These are phyloP conservation scores for Botryotinia narcissicola DNA, from an alignment of 2,329 filamentous ascomycete genomes.

Conservation along the genomic window DNA sequence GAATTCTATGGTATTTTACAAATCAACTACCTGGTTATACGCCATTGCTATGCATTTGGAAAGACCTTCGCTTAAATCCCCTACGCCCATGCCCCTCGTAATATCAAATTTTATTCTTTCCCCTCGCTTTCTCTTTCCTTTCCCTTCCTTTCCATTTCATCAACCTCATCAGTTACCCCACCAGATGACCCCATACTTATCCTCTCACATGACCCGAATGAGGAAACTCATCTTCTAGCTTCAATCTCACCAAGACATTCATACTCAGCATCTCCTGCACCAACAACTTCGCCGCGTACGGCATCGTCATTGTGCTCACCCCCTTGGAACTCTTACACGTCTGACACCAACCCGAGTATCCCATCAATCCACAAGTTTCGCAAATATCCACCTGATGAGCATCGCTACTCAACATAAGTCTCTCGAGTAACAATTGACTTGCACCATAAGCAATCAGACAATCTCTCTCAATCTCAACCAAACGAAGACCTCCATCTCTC, in stretches of 20 bases:
- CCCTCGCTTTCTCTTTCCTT: not conserved
- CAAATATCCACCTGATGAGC: conserved; percentile 91
- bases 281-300: conserved; percentile 93
- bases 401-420: conserved; percentile 92
- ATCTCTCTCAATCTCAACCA: conserved; percentile 99
- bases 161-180: not conserved
- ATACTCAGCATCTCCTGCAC: conserved; percentile 97
- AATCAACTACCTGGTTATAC: conserved; percentile 1
- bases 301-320: conserved; percentile 92
- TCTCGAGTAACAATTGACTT: conserved; percentile 84
- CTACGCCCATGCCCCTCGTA: conserved; percentile 6
- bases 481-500: conserved; percentile 82
- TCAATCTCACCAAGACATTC: conserved; percentile 93
- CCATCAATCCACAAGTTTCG: conserved; percentile 90
- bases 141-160: not conserved
- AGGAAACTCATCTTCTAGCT: conserved; percentile 92
- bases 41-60: conserved; percentile 12
- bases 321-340: conserved; percentile 82
- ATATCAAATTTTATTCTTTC: not conserved
- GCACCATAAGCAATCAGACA: conserved; percentile 97
- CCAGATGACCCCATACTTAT: not conserved
- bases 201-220: conserved; percentile 26
- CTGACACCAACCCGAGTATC: conserved; percentile 92
- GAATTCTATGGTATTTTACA: conserved; percentile 14
- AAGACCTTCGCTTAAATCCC: not conserved